Percentiles rank a stretch among this genome's conserved stretches.
phyloP scores from a whole-genome alignment of 108 stramenopile genomes.

The Epithemia pelagica region DNA sequence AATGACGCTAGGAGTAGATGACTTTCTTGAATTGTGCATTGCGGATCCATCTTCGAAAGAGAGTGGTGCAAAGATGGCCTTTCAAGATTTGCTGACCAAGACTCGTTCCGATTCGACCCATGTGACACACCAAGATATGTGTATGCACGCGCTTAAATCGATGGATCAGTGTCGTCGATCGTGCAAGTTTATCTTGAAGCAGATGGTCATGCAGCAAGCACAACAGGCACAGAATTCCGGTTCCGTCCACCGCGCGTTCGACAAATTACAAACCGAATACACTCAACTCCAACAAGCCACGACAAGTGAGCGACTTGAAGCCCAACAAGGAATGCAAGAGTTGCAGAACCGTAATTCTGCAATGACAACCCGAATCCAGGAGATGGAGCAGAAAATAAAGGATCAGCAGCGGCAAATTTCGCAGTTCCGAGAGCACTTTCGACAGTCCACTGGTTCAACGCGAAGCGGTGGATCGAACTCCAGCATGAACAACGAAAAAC shows the following conservation, averaged over 20 bases:
- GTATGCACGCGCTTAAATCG: slow-evolving; percentile 23
- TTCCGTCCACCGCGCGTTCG: slow-evolving; percentile 25
- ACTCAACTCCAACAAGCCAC: slow-evolving; percentile 45
- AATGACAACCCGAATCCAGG: slow-evolving; percentile 29
- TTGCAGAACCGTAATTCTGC: slow-evolving; percentile 45
- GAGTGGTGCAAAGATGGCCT: slow-evolving; percentile 38
- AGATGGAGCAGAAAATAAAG: slow-evolving; percentile 45
- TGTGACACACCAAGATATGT: slow-evolving; percentile 28
- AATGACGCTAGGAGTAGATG: slow-evolving; percentile 42
- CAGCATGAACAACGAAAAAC: background rate
- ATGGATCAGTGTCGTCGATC: slow-evolving; percentile 41
- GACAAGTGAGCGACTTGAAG: slow-evolving; percentile 40
- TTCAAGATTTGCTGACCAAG: slow-evolving; percentile 31
- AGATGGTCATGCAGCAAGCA: slow-evolving; percentile 50
- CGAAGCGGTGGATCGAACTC: background rate
- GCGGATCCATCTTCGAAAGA: slow-evolving; percentile 41
- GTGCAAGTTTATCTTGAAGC: slow-evolving; percentile 63
- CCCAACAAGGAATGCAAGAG: slow-evolving; percentile 46
- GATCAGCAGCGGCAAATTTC: slow-evolving; percentile 29
- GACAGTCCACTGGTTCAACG: background rate
- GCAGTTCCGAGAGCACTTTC: slow-evolving; percentile 26
- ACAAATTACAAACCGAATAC: slow-evolving; percentile 39
- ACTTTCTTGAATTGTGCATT: slow-evolving; percentile 66
- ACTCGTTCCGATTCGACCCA: slow-evolving; percentile 4
- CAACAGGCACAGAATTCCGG: slow-evolving; percentile 22